Evolutionary conservation across 495 filamentous ascomycete genomes (phyloP).

Genomic region (Cairneyella variabilis): DNA sequence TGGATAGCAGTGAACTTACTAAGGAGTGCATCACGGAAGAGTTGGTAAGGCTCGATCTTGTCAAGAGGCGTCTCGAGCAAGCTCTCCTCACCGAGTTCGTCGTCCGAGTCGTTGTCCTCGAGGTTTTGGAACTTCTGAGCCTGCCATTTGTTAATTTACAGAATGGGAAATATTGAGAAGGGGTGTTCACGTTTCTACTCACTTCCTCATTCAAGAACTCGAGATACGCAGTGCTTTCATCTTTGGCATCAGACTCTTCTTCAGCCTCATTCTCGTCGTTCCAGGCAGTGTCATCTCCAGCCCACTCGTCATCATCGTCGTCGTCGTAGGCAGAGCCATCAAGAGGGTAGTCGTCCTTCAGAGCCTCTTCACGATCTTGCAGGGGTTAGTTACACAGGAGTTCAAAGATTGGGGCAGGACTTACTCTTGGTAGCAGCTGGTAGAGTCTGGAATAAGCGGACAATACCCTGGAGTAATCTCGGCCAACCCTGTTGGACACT

Average conservation of each 20-base stretch:
- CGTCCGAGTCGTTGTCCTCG: conserved; percentile 64
- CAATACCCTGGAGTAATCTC: conserved; percentile 86
- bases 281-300: conserved; percentile 62
- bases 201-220: conserved; percentile 94
- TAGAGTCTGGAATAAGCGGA: conserved; percentile 84
- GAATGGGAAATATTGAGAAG: background rate
- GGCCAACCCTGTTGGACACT: conserved; percentile 97
- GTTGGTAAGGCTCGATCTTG: conserved; percentile 85
- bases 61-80: conserved; percentile 92
- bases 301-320: conserved; percentile 72
- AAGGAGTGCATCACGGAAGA: conserved; percentile 77
- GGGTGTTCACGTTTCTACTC: conserved; percentile 18
- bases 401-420: too few species aligned
- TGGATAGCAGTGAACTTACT: conserved; percentile 60
- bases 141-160: conserved; percentile 41
- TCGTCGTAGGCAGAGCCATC: conserved; percentile 67
- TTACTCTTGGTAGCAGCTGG: conserved; percentile 80
- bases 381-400: too few species aligned
- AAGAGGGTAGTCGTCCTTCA: conserved; percentile 81
- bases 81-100: conserved; percentile 89
- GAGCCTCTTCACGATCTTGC: conserved; percentile 82
- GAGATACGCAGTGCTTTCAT: conserved; percentile 90
- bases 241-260: conserved; percentile 59
- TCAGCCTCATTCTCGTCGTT: conserved; percentile 61
- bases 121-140: conserved; percentile 75